Evolutionary conservation across 1,139 yeast genomes (phyloP).

Genomic region (Suhomyces anneliseae): DNA sequence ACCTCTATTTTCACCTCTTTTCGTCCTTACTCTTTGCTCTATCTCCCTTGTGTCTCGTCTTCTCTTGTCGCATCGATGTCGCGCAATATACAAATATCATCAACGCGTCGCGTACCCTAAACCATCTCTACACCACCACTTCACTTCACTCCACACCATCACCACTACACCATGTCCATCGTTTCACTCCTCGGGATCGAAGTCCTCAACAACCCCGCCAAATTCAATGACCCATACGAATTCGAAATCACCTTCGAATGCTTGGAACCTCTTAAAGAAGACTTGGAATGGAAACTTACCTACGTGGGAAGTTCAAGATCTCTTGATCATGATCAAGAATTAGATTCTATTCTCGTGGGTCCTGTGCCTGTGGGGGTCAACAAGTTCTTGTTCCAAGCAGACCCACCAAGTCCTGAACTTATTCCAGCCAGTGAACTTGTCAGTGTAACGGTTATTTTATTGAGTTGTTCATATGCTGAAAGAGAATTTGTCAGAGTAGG

Average conservation of each 20-base stretch:
- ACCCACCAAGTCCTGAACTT: conserved; percentile 93
- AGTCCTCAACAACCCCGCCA: conserved; percentile 93
- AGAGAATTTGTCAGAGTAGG: conserved; percentile 96
- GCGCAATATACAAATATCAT: too few relatives aligned
- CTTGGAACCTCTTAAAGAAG: conserved; percentile 87
- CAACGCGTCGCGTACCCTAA: too few relatives aligned
- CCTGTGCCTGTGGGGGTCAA: conserved; percentile 98
- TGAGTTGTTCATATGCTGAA: conserved; percentile 91
- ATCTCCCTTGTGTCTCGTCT: too few relatives aligned
- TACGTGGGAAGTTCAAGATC: conserved; percentile 95
- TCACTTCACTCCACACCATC: neutral
- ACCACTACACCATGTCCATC: conserved; percentile 64
- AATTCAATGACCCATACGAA: conserved; percentile 89
- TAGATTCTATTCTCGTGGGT: conserved; percentile 92
- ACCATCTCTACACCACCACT: neutral
- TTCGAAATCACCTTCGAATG: conserved; percentile 98
- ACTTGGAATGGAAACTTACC: conserved; percentile 94
- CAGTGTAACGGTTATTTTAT: conserved; percentile 86
- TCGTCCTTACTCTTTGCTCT: too few relatives aligned
- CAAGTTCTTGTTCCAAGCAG: conserved; percentile 89
- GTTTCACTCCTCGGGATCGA: conserved; percentile 90
- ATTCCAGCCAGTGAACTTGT: conserved; percentile 96
- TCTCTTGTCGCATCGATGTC: too few relatives aligned
- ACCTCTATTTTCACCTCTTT: too few relatives aligned
- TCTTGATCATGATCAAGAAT: conserved; percentile 92